Evolutionary conservation across 495 filamentous ascomycete species (phyloP), one percentile per base, ranked within the genome.

Genomic region (Penicillium robsamsonii): DNA sequence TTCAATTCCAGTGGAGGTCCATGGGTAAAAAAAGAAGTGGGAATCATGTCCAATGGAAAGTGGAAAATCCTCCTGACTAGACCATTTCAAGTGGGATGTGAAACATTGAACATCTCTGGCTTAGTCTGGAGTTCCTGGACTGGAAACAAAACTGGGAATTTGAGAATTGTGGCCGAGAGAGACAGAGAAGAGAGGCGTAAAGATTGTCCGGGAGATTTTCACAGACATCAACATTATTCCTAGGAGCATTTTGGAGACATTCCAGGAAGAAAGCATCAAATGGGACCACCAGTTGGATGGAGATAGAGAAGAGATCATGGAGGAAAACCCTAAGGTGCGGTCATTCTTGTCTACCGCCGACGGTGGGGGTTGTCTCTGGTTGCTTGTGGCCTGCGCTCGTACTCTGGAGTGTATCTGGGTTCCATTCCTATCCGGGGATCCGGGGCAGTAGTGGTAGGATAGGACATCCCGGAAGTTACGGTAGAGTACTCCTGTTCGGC

Each of bases 371-470:
- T 61, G 53, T 75, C 69, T 66, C 73, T 64, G 62, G 75, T 62
- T 58, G 73, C 62, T 61, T 75, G 74, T 59, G 71, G 74, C 65
- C 73, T 75, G 66, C 72, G 72, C 56, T 75, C 74, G 60, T 73
- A 76, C 54, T 76, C 74, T 60, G 75, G 72, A 55, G 73, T 76
- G 57, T 75, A 79, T 74, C 75, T 78, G 50, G 73, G 65, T 40
- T 76, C 75, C 74, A 78, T 76, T 75, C 69, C 72, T 72, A 77
- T 73, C 69, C 75, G 74, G 51, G 73, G 66, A 54, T 78, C 75
- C 62, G 73, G 68, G 66, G 72, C 75, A 63, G 74, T 70, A 48
- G 73, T 74, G 59, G 74, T 44, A 65, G 74, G 73, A 59, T 77
- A 77, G 43, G 65, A 60, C 55, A 76, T 77, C 62, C 70, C 73